Base-by-base conservation (phyloP, 371 early-diverging fungal genomes). In the Batkoa obscura region DNA sequence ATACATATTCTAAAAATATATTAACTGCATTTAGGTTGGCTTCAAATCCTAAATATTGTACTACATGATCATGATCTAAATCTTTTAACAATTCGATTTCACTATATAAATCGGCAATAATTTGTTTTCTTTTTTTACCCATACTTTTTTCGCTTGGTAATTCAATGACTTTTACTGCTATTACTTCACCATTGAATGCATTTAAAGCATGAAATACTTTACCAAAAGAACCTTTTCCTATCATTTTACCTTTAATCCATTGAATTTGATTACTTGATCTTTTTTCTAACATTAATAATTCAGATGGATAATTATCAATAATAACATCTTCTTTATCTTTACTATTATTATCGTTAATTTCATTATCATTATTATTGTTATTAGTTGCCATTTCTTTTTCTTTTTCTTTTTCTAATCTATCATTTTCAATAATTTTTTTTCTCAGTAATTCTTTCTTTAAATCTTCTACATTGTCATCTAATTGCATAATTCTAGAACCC, bases 141-240 rank as follows among this genome's bases (percentile, higher is more conserved):
- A 55, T 30, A 50, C 52, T 36, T 54, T 17, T 47, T 15, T 46
- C 2, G 6, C 9, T 13, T 0, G 82, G 83, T 36, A 82, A 60
- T 53, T 77, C 78, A 15, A 96, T 91, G 59, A 88, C 88, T 68
- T 99, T 99, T 15, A 96, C 89, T 0, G 98, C 99, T 66, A 97
- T 84, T 58, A 91, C 73, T 55, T 90, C 89, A 17, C 86, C 81
- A 0, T 81, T 84, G 0, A 72, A 79, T n/a, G 78, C 64, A 63
- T 89, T 86, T 52, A 87, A 71, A 0, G 85, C 95, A 60, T 80
- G 76, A 60, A 81, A 90, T 23, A 99, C 99, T 49, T 82, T 78
- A 0, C 96, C 97, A 64, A 90, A 98, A 3, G 91, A 87, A 0
- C 99, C 99, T 62, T 87, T 81, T 12, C 98, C 98, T 60, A 98